Evolutionary conservation across 805 yeast genomes (phyloP), one percentile per base, ranked within the genome.

Genomic region (Pichia pseudocactophila): DNA sequence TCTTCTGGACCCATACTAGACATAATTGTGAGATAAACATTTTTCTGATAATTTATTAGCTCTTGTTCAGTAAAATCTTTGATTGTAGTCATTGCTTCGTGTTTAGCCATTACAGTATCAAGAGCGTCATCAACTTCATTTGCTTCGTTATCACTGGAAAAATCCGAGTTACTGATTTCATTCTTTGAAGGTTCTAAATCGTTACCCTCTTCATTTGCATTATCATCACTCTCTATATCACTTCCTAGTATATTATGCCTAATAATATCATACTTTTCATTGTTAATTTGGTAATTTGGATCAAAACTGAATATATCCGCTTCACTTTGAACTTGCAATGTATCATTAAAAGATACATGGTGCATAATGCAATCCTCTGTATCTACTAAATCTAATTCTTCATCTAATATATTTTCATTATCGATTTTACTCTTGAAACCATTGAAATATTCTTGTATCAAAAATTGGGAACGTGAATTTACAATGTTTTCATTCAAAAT

Each of bases 1-100:
- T 92, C 98, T 50, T 86, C 95, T 5, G 89, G 78, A 0, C 94
- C 80, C 80, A 90, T 75, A 46, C 95, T 79, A 18, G 96, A 86
- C 81, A 85, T 87, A 9, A 92, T 66, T 0, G 90, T 81, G 25
- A 89, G 64, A 53, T 90, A 90, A 2, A 90, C 82, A 1, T 73
- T 73, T 52, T 86, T 86, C 51, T 86, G 86, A 50, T 78, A 77
- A 39, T 78, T 76, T 2, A 78, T 66, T 26, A 79, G 61, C 20
- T 76, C 76, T 0, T 79, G 63, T 37, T 81, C 81, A 0, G 95
- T 83, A 68, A 82, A 61, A 58, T 89, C 96, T 33, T 68, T 66
- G 33, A 80, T 69, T 39, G 62, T 61, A 26, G 53, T 50, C 44
- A 47, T 52, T 27, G 42, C 53, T 36, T 45, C 50, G 32, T 46